Conservation (phyloP, 768 basidiomycete species). For the Leccinum truebloodii region DNA sequence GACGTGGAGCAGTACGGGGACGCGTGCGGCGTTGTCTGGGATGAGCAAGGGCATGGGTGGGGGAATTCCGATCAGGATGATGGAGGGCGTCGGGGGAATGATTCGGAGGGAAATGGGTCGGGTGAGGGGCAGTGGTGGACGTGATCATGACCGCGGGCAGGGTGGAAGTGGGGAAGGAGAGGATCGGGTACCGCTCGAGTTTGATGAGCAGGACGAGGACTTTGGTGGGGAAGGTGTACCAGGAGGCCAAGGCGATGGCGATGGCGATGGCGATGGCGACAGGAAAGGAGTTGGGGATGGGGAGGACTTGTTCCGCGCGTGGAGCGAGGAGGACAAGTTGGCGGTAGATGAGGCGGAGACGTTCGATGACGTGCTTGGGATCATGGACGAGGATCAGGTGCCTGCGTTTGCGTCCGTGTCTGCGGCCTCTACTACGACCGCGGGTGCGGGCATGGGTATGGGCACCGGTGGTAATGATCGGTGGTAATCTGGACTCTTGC, state of each 20-base stretch:
- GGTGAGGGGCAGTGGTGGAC: constrained; percentile 12
- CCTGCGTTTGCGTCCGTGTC: constrained; percentile 5
- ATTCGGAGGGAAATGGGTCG: constrained; percentile 52
- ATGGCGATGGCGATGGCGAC: neutral
- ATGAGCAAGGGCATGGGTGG: constrained; percentile 14
- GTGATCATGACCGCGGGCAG: neutral
- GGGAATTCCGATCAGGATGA: constrained; percentile 57
- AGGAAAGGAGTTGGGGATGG: constrained; percentile 6
- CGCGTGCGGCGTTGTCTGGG: constrained; percentile 18
- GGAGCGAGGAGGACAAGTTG: constrained; percentile 32
- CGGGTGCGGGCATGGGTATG: neutral
- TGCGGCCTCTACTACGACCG: neutral
- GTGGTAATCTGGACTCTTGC: constrained; percentile 4
- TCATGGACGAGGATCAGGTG: constrained; percentile 36
- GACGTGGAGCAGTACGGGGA: constrained; percentile 15
- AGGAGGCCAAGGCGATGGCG: neutral
- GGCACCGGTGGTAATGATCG: neutral
- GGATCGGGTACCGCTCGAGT: constrained; percentile 44
- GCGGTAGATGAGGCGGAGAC: constrained; percentile 34
- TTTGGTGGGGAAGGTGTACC: constrained; percentile 34
- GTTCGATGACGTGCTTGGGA: constrained; percentile 36
- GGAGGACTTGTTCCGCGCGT: constrained; percentile 26
- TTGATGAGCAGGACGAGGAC: constrained; percentile 72
- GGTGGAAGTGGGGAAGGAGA: neutral
- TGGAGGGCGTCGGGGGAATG: constrained; percentile 55